Percentiles rank a stretch among this genome's conserved stretches.
These are phyloP conservation scores for Dioscorea dumetorum DNA, from an alignment of 106 monocot genomes.

Conservation along the genomic window DNA sequence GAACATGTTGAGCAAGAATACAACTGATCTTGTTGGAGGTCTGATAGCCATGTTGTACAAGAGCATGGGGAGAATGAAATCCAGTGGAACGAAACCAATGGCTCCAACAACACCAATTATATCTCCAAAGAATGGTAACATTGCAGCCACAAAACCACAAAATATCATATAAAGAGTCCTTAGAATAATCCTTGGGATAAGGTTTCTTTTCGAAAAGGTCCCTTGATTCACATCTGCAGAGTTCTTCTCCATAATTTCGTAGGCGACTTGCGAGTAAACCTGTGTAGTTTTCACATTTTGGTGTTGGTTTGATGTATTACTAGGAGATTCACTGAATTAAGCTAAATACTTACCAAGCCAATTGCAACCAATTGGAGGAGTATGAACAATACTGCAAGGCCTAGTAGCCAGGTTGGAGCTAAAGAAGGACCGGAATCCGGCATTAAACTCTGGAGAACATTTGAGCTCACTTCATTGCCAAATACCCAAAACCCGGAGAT, in stretches of 20 bases:
- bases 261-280: constrained; percentile 88
- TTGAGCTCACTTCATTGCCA: constrained; percentile 50
- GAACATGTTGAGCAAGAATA: constrained; percentile 34
- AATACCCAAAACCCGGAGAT: constrained; percentile 70
- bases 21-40: constrained; percentile 21
- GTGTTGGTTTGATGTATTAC: neutral
- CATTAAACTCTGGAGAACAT: constrained; percentile 55
- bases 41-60: constrained; percentile 59
- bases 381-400: constrained; percentile 53
- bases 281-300: constrained; percentile 4
- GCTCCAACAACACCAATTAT: constrained; percentile 69
- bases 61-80: constrained; percentile 76
- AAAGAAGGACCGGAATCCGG: constrained; percentile 58
- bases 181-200: constrained; percentile 49
- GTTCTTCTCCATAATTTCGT: constrained; percentile 80
- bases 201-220: constrained; percentile 54
- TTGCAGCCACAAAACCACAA: constrained; percentile 71
- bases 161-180: constrained; percentile 58
- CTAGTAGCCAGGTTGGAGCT: constrained; percentile 72
- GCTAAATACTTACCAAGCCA: constrained; percentile 34
- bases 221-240: constrained; percentile 52
- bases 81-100: constrained; percentile 80
- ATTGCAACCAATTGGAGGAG: constrained; percentile 75
- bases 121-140: constrained; percentile 92
- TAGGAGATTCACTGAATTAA: too few relatives aligned